Evolutionary conservation across 2,329 filamentous ascomycete species (phyloP).

Genomic region (Penicillium thymicola): DNA sequence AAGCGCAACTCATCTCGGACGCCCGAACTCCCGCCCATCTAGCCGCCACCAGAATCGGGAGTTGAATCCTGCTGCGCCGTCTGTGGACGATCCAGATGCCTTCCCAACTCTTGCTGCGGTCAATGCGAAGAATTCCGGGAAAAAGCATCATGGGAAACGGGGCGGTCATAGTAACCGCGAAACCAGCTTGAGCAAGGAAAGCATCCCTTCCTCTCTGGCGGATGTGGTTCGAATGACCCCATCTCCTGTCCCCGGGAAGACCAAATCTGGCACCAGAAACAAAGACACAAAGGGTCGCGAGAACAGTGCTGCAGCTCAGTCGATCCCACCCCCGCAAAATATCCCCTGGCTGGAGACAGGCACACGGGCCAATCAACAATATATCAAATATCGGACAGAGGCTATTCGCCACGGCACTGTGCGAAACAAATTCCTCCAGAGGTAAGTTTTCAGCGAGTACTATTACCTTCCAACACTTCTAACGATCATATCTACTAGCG

Average conservation of each 20-base stretch:
- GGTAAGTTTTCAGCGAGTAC: conserved; percentile 51
- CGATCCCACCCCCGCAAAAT: conserved; percentile 83
- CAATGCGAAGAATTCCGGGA: conserved; percentile 65
- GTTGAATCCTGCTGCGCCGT: conserved; percentile 63
- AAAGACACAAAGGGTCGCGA: conserved; percentile 65
- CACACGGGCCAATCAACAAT: conserved; percentile 83
- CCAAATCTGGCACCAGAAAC: conserved; percentile 56
- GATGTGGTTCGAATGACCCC: conserved; percentile 96
- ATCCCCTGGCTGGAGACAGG: conserved; percentile 97
- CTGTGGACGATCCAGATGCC: conserved; percentile 90
- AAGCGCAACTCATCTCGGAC: conserved; percentile 55
- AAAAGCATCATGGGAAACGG: conserved; percentile 91
- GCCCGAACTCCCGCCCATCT: conserved; percentile 74
- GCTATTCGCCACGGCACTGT: conserved; percentile 96
- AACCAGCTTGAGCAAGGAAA: conserved; percentile 61
- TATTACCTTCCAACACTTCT: neutral
- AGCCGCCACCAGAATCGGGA: conserved; percentile 73
- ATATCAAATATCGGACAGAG: conserved; percentile 90
- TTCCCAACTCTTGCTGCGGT: conserved; percentile 85
- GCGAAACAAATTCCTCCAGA: conserved; percentile 95
- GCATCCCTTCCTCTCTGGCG: conserved; percentile 72
- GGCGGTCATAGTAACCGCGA: conserved; percentile 66
- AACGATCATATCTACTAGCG: conserved; percentile 51
- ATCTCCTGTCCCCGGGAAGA: conserved; percentile 64
- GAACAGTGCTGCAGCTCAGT: conserved; percentile 75